phyloP scores from a whole-genome alignment of 73 alveolate genomes.

The Durusdinium trenchii region DNA sequence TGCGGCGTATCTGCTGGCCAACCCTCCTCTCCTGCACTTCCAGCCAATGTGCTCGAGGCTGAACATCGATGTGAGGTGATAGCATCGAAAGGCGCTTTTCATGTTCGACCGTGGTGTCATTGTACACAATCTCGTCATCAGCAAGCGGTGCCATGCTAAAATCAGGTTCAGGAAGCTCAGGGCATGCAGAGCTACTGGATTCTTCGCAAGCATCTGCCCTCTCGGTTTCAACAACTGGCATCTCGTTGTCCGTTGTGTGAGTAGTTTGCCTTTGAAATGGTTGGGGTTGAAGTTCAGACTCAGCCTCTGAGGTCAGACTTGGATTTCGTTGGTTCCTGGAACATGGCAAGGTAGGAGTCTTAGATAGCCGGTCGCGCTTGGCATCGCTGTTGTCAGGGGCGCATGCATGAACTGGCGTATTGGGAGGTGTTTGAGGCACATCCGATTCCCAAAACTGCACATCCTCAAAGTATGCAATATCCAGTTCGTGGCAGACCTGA shows the following conservation, averaged over 20 bases:
- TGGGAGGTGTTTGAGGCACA: background rate
- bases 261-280: too few species aligned
- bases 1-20: background rate
- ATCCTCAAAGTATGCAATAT: background rate
- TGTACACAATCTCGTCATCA: too few species aligned
- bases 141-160: too few species aligned
- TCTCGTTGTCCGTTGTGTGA: too few species aligned
- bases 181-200: too few species aligned
- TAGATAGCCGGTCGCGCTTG: background rate
- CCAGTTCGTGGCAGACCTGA: background rate
- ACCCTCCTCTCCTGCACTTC: conserved; percentile 14
- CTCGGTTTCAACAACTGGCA: too few species aligned
- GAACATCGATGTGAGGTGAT: background rate
- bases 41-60: conserved; percentile 11
- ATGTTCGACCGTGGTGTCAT: too few species aligned
- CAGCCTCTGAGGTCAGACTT: conserved; percentile 12
- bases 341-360: background rate
- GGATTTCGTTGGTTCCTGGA: conserved; percentile 8
- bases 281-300: too few species aligned
- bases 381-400: background rate
- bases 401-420: background rate
- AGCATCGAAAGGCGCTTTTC: too few species aligned
- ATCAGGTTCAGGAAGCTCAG: too few species aligned
- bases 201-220: too few species aligned
- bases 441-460: background rate